A percentile compares a stretch with the other conserved stretches of the same genome.
Evolutionary conservation across 1,139 yeast species (phyloP).

Genomic region (Barnettozyma hawaiiensis): DNA sequence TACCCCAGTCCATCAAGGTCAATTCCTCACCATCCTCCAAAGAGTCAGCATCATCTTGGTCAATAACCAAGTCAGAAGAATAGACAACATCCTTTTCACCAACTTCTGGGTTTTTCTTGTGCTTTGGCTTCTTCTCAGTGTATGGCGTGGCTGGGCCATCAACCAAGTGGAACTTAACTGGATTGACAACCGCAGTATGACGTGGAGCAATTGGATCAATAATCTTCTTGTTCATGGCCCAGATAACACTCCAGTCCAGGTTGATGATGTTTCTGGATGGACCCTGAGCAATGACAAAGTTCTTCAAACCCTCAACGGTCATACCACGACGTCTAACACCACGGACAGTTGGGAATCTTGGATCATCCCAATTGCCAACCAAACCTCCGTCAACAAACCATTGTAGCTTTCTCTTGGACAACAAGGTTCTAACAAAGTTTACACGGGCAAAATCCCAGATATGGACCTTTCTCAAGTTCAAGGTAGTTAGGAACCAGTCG

Average conservation of each 20-base stretch:
- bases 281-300: slow-evolving; percentile 91
- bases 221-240: slow-evolving; percentile 95
- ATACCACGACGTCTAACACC: slow-evolving; percentile 99
- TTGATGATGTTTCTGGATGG: slow-evolving; percentile 95
- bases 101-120: slow-evolving; percentile 90
- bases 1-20: slow-evolving; percentile 99
- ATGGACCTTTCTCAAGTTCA: slow-evolving; percentile 82
- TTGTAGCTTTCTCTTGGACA: slow-evolving; percentile 94
- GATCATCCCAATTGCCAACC: slow-evolving; percentile 95
- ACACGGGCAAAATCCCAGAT: slow-evolving; percentile 98
- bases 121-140: slow-evolving; percentile 78
- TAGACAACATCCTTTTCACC: slow-evolving; percentile 79
- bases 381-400: slow-evolving; percentile 92
- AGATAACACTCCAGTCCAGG: slow-evolving; percentile 92
- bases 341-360: slow-evolving; percentile 97
- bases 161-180: slow-evolving; percentile 58
- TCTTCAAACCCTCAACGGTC: slow-evolving; percentile 94
- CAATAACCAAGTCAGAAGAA: slow-evolving; percentile 62
- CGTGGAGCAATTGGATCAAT: slow-evolving; percentile 97
- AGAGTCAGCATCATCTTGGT: slow-evolving; percentile 82
- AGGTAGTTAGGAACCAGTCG: slow-evolving; percentile 85
- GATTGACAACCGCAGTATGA: slow-evolving; percentile 74
- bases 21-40: slow-evolving; percentile 77
- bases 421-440: slow-evolving; percentile 88
- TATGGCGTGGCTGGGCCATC: slow-evolving; percentile 64